Base-by-base conservation (phyloP, 202 grass and related monocot species). In the Alloteropsis angusta region DNA sequence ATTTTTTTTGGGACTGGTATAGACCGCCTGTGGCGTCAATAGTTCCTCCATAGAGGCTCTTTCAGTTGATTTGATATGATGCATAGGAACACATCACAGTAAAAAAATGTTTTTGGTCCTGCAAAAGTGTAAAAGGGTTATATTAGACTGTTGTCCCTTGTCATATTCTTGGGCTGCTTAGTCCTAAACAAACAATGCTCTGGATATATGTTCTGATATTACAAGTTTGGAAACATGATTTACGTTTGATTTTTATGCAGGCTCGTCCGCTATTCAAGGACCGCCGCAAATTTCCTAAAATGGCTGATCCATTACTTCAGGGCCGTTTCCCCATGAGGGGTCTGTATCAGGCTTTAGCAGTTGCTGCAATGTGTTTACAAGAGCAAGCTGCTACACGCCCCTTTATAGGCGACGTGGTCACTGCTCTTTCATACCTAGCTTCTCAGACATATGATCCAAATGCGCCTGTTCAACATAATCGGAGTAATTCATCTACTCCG, bases 351-450 rank as follows among this genome's bases (percentile, higher is more conserved):
- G 96, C 96, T 73, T 60, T 99, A 64, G 96, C 92, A 11, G 87
- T 99, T 92, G 96, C 96, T 41, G 96, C 96, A 58, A 99, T 99
- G 96, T 96, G 96, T 87, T 87, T 99, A 65, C 96, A 99, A 53
- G 92, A 99, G 77, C 96, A 99, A 87, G 86, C 96, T 78, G 82
- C 92, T 61, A 99, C 88, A 69, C 81, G 96, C 28, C 96, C 96
- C 68, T 91, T 93, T 19, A 96, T 99, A 81, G 96, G 88, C 60
- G 96, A 99, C 73, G 96, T 99, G 10, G 96, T 96, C 67, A 96
- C 92, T 13, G 92, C 96, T 59, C 93, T 99, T 39, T 93, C 96
- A 21, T 99, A 99, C 84, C 90, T 99, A 43, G 96, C 96, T 89
- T 99, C 96, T 55, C 96, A 99, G 81, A 85, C 78, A 58, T 95